Percentiles rank a stretch among this genome's conserved stretches.
These are phyloP conservation scores for Coemansia sp. DNA, from an alignment of 192 early-diverging fungal genomes.

Conservation along the genomic window DNA sequence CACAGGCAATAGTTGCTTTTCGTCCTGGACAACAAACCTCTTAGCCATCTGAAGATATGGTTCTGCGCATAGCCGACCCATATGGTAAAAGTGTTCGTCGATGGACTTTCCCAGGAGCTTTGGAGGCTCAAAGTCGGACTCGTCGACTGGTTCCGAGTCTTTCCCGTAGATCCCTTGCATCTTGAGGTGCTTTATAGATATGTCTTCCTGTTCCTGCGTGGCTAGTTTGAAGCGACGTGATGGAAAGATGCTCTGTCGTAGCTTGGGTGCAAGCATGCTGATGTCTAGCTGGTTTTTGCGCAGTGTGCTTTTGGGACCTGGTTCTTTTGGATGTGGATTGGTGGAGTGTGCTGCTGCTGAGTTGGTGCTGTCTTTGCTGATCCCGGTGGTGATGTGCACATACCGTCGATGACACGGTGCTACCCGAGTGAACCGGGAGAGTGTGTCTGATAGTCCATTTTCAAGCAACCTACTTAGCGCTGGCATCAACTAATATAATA, in stretches of 20 bases:
- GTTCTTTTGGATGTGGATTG: neutral
- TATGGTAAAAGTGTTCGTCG: conserved; percentile 71
- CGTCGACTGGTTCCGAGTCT: conserved; percentile 30
- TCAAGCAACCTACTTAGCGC: no score
- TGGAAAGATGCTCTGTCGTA: conserved; percentile 34
- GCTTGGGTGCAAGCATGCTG: conserved; percentile 39
- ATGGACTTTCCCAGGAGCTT: conserved; percentile 54
- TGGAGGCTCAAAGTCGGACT: conserved; percentile 53
- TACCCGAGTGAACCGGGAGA: no score
- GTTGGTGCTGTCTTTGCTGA: neutral
- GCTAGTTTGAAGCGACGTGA: conserved; percentile 10
- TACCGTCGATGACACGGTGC: no score
- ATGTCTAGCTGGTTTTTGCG: conserved; percentile 51
- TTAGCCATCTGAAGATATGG: conserved; percentile 57
- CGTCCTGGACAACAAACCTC: conserved; percentile 26
- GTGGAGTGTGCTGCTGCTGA: neutral
- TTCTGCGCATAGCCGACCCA: conserved; percentile 64
- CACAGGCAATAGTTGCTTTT: conserved; percentile 26
- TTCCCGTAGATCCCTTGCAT: conserved; percentile 41
- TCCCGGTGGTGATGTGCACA: neutral
- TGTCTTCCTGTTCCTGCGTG: conserved; percentile 26
- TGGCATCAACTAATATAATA: no score
- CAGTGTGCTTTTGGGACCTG: neutral
- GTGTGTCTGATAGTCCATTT: no score
- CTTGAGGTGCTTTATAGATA: conserved; percentile 43